These are phyloP conservation scores for Selaginella moellendorffii DNA, from an alignment of 75 land plant species.

Conservation along the genomic window DNA sequence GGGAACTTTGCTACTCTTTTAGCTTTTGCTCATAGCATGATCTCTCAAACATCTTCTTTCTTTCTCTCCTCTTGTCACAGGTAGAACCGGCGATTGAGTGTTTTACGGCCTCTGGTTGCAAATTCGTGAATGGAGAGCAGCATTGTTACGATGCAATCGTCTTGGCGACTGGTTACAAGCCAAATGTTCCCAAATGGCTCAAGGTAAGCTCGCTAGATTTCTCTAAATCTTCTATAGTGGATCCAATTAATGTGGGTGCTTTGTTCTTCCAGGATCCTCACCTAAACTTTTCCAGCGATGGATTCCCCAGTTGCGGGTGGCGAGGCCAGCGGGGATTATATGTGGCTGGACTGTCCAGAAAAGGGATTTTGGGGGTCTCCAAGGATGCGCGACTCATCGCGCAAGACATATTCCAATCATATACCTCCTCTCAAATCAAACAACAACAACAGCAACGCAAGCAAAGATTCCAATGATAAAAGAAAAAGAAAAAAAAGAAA, in stretches of 20 bases:
- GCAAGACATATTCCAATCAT: slow-evolving; percentile 46
- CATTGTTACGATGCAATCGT: slow-evolving; percentile 48
- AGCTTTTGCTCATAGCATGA: no score
- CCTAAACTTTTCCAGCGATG: slow-evolving; percentile 33
- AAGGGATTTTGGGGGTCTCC: slow-evolving; percentile 41
- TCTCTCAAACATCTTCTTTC: no score
- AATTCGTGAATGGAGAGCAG: slow-evolving; percentile 35
- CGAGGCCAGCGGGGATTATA: slow-evolving; percentile 47
- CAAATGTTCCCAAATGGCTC: slow-evolving; percentile 63
- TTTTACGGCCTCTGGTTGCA: slow-evolving; percentile 24
- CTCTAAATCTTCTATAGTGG: background rate
- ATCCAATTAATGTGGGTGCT: no score
- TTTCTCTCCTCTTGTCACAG: no score
- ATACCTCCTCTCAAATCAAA: no score
- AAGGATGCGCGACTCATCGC: slow-evolving; percentile 46
- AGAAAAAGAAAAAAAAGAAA: no score
- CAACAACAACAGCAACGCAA: no score
- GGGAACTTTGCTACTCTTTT: no score
- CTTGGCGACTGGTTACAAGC: slow-evolving; percentile 70
- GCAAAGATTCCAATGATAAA: no score
- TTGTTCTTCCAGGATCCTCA: slow-evolving; percentile 29
- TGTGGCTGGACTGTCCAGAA: slow-evolving; percentile 39
- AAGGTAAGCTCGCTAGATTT: slow-evolving; percentile 26
- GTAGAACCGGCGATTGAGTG: slow-evolving; percentile 41
- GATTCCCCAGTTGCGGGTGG: slow-evolving; percentile 61